A percentile compares a stretch with the other conserved stretches of the same genome.
Conservation (phyloP, 306 rosid genomes). For the Quercus robur region DNA sequence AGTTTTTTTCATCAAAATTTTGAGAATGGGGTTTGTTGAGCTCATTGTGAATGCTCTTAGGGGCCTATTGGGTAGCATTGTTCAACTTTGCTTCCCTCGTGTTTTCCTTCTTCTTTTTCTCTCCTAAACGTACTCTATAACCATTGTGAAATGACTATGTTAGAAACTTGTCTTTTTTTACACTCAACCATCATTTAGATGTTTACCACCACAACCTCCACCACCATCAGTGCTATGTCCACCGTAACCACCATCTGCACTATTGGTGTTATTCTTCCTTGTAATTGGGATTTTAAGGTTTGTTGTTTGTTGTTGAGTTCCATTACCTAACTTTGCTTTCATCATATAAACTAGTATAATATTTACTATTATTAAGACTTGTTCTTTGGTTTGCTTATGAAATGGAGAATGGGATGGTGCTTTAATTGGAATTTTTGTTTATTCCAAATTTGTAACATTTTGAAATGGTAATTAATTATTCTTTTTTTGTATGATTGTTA, state of each 20-base stretch:
- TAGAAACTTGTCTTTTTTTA: not conserved
- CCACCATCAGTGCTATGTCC: no score
- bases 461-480: not conserved
- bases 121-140: no score
- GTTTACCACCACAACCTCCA: not conserved
- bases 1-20: no score
- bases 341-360: no score
- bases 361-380: no score
- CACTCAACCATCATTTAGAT: not conserved
- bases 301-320: not conserved
- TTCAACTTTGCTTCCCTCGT: no score
- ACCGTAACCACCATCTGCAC: not conserved
- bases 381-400: no score
- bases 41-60: no score
- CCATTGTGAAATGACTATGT: not conserved
- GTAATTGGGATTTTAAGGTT: not conserved
- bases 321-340: no score
- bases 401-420: not conserved
- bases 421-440: not conserved
- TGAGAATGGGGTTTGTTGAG: no score
- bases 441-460: not conserved
- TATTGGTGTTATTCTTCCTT: not conserved
- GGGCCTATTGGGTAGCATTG: no score
- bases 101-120: no score
- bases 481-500: conserved; percentile 7